phyloP scores from a whole-genome alignment of 768 basidiomycete genomes.

The Boletus edulis region DNA sequence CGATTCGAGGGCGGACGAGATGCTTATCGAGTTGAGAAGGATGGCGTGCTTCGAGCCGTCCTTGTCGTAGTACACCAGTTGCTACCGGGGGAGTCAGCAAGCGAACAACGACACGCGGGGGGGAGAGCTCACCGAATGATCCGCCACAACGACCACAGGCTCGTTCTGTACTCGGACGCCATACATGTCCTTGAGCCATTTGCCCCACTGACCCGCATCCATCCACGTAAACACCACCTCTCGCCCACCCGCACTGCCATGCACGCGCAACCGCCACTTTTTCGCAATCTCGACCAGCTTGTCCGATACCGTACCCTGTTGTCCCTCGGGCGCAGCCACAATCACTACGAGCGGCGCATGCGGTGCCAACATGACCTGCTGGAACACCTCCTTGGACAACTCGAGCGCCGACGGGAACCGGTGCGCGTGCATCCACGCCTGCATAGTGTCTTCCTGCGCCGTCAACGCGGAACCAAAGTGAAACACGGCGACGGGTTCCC shows the following conservation, averaged over 20 bases:
- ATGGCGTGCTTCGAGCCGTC: constrained; percentile 58
- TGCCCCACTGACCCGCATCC: constrained; percentile 79
- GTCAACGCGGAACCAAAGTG: neutral
- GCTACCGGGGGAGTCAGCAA: constrained; percentile 36
- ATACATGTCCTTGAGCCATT: constrained; percentile 94
- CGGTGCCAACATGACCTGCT: constrained; percentile 80
- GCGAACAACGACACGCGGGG: neutral
- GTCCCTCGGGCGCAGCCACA: constrained; percentile 43
- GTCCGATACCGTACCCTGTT: constrained; percentile 42
- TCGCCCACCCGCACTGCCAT: constrained; percentile 27
- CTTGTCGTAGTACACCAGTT: constrained; percentile 71
- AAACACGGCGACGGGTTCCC: constrained; percentile 46
- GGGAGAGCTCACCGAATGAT: constrained; percentile 47
- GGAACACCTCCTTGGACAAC: constrained; percentile 77
- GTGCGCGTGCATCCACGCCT: constrained; percentile 62
- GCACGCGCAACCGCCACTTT: constrained; percentile 50
- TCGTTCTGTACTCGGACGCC: constrained; percentile 44
- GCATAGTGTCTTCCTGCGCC: constrained; percentile 21
- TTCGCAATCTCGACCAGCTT: constrained; percentile 51
- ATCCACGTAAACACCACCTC: constrained; percentile 88
- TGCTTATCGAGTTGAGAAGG: constrained; percentile 49
- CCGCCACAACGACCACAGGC: constrained; percentile 63
- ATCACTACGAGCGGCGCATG: constrained; percentile 78
- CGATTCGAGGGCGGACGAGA: constrained; percentile 72
- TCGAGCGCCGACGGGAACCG: constrained; percentile 73